These are phyloP conservation scores for Lathyrus tuberosus DNA, from an alignment of 306 rosid species.

Conservation along the genomic window DNA sequence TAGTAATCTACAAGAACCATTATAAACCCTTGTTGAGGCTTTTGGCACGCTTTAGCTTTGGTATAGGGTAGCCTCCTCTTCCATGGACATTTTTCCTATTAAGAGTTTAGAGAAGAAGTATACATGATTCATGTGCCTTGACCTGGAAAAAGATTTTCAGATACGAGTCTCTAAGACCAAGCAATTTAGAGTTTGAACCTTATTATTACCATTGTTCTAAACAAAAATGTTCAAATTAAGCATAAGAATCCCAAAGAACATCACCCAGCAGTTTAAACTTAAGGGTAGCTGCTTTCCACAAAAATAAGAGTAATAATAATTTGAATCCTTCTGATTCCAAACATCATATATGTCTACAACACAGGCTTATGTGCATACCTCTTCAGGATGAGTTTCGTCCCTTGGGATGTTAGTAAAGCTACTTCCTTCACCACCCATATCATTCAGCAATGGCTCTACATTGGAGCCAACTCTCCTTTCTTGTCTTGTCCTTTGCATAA, in stretches of 20 bases:
- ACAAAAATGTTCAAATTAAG: not conserved
- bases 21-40: conserved; percentile 4
- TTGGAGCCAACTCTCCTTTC: conserved; percentile 52
- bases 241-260: not conserved
- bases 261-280: conserved; percentile 21
- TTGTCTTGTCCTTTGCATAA: conserved; percentile 59
- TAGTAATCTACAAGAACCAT: conserved; percentile 2
- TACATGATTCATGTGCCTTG: not conserved
- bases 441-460: conserved; percentile 70
- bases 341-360: conserved; percentile 10
- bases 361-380: conserved; percentile 49
- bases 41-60: not conserved
- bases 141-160: not conserved
- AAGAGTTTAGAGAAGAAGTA: not conserved
- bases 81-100: conserved; percentile 20
- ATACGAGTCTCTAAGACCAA: conserved; percentile 17
- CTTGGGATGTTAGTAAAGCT: conserved; percentile 47
- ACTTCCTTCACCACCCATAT: conserved; percentile 45
- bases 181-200: not conserved
- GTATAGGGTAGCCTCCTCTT: not conserved
- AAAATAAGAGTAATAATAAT: not conserved
- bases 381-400: conserved; percentile 46
- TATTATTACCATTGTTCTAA: not conserved
- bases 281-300: conserved; percentile 8
- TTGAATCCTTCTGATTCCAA: conserved; percentile 27